These are phyloP conservation scores for Auriscalpium microsporum DNA, from an alignment of 768 basidiomycete genomes.

Conservation along the genomic window DNA sequence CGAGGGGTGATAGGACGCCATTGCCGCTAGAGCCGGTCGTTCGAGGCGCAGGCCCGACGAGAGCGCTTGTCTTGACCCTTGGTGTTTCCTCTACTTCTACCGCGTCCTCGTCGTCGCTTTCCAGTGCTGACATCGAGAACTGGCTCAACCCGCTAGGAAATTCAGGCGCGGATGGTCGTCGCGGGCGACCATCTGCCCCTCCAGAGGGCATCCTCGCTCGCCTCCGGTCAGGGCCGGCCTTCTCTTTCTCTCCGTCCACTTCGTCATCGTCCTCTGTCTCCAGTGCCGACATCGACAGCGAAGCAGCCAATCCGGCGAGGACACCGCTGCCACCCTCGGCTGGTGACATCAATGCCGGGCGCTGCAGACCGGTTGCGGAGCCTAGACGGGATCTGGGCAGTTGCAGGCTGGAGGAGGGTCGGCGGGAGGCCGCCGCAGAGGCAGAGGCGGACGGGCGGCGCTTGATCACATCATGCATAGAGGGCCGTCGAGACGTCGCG, in stretches of 20 bases:
- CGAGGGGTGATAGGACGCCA: not conserved
- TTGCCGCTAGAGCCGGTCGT: not conserved
- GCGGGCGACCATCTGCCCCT: not conserved
- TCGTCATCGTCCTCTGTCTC: slow-evolving; percentile 21
- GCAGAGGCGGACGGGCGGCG: slow-evolving; percentile 6
- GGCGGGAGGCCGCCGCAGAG: slow-evolving; percentile 6
- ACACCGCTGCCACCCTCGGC: slow-evolving; percentile 5
- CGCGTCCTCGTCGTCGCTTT: slow-evolving; percentile 36
- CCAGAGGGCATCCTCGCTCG: not conserved
- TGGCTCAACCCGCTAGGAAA: slow-evolving; percentile 22
- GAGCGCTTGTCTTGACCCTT: slow-evolving; percentile 1
- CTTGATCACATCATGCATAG: slow-evolving; percentile 8
- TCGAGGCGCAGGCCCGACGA: not conserved
- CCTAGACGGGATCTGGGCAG: slow-evolving; percentile 7
- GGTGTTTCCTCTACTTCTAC: slow-evolving; percentile 16
- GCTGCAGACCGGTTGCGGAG: slow-evolving; percentile 2
- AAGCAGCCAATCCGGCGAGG: slow-evolving; percentile 6
- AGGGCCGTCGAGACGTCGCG: slow-evolving; percentile 35
- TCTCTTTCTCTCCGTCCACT: slow-evolving; percentile 15
- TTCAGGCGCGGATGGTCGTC: not conserved
- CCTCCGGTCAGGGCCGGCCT: not conserved
- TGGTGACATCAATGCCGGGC: slow-evolving; percentile 3
- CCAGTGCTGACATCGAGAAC: slow-evolving; percentile 47
- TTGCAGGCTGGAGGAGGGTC: slow-evolving; percentile 4
- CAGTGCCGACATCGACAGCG: slow-evolving; percentile 20